These are phyloP conservation scores for Plicaturopsis crispa DNA, from an alignment of 768 basidiomycete species.

Conservation along the genomic window DNA sequence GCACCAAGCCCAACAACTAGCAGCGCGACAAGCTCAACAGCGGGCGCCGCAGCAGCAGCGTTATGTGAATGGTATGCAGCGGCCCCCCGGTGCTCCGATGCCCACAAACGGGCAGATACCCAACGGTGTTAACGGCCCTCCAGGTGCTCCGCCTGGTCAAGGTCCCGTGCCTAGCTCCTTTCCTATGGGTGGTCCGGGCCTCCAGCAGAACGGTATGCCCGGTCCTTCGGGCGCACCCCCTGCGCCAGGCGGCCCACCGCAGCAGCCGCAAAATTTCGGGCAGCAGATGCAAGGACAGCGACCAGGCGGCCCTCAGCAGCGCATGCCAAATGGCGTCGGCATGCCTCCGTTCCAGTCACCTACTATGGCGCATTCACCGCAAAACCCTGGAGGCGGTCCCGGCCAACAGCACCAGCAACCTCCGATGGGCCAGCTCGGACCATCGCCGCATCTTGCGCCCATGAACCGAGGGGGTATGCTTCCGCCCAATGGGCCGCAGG, in stretches of 20 bases:
- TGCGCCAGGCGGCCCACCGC: constrained; percentile 19
- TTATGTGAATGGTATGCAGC: constrained; percentile 25
- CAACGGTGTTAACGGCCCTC: constrained; percentile 22
- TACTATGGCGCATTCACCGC: constrained; percentile 55
- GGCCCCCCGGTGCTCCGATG: constrained; percentile 10
- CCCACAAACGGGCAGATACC: constrained; percentile 15
- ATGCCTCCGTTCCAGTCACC: constrained; percentile 57
- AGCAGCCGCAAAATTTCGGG: constrained; percentile 24
- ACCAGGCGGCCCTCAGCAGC: constrained; percentile 29
- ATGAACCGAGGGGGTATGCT: constrained; percentile 34
- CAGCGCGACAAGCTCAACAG: constrained; percentile 22
- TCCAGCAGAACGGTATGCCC: constrained; percentile 38
- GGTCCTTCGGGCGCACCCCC: constrained; percentile 18
- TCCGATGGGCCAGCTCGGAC: constrained; percentile 44
- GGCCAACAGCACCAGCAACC: constrained; percentile 24
- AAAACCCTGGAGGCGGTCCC: constrained; percentile 30
- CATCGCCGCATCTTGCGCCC: constrained; percentile 42
- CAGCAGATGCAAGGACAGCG: constrained; percentile 24
- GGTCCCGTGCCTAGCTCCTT: constrained; percentile 19
- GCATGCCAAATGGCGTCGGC: constrained; percentile 35
- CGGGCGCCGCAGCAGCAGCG: constrained; percentile 14
- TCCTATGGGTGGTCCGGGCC: constrained; percentile 22
- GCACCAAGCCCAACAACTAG: constrained; percentile 28
- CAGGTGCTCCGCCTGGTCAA: constrained; percentile 16
- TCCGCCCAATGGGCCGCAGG: constrained; percentile 36